Conservation (phyloP, 768 basidiomycete genomes). For the Podaxis sp. region DNA sequence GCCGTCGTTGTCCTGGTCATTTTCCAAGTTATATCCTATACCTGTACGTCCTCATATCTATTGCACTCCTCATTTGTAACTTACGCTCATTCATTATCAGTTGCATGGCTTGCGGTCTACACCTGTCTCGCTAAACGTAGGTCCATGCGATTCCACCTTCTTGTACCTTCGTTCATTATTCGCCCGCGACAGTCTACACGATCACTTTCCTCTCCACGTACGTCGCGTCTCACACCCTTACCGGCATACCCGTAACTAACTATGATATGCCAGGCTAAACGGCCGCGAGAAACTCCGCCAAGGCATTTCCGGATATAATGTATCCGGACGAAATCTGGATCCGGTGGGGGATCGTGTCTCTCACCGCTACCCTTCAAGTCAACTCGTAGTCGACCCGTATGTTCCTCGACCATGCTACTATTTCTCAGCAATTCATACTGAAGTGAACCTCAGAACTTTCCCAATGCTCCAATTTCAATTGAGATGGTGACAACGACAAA, state of each 20-base stretch:
- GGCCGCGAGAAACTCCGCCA: not conserved
- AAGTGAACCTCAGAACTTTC: not conserved
- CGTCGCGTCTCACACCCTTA: too few relatives aligned
- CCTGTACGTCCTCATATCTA: not conserved
- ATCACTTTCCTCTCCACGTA: not conserved
- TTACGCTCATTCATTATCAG: not conserved
- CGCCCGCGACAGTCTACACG: not conserved
- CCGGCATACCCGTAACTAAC: not conserved
- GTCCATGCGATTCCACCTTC: not conserved
- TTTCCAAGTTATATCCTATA: not conserved
- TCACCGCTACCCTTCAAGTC: not conserved
- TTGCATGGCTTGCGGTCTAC: constrained; percentile 6
- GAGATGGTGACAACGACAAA: not conserved
- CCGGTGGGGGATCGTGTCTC: not conserved
- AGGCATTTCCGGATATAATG: not conserved
- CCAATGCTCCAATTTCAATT: not conserved
- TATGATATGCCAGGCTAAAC: not conserved
- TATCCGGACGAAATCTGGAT: not conserved
- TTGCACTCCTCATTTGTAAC: not conserved
- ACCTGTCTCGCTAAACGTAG: constrained; percentile 7
- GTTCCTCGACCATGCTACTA: not conserved
- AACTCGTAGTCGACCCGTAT: not conserved
- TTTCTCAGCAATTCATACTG: not conserved
- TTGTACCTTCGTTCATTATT: not conserved
- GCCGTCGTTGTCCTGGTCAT: not conserved